Percentiles rank a stretch among this genome's conserved stretches.
phyloP scores from a whole-genome alignment of 345 rosid species.

The Citrus maxima region DNA sequence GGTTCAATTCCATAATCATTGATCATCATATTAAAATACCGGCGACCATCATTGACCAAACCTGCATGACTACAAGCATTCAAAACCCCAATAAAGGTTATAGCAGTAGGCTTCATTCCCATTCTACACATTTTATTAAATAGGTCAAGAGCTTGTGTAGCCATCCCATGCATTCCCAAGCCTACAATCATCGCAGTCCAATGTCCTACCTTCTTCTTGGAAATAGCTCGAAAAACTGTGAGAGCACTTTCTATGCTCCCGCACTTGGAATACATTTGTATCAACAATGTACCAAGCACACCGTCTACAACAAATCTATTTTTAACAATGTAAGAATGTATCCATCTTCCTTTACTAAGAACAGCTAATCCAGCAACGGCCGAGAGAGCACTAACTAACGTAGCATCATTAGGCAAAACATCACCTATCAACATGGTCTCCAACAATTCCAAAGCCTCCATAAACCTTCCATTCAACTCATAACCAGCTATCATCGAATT shows the following conservation, averaged over 20 bases:
- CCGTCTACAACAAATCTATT: constrained; percentile 36
- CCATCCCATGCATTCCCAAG: constrained; percentile 64
- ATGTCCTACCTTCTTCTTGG: constrained; percentile 50
- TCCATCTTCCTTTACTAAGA: constrained; percentile 46
- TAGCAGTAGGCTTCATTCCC: constrained; percentile 39
- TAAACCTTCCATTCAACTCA: constrained; percentile 31
- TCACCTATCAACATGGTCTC: constrained; percentile 28
- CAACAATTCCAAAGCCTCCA: constrained; percentile 39
- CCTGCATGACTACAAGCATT: constrained; percentile 79
- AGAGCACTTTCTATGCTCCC: constrained; percentile 54
- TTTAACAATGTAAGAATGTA: constrained; percentile 58
- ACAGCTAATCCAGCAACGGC: constrained; percentile 51
- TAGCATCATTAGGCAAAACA: constrained; percentile 42
- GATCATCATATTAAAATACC: constrained; percentile 50
- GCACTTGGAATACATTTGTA: constrained; percentile 72
- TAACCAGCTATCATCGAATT: constrained; percentile 48
- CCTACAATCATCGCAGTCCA: constrained; percentile 78
- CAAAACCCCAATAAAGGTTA: constrained; percentile 67
- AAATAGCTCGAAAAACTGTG: constrained; percentile 32
- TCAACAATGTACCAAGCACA: constrained; percentile 50
- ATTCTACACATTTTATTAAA: constrained; percentile 44
- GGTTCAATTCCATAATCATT: constrained; percentile 48
- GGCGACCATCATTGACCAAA: constrained; percentile 49
- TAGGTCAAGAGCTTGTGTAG: constrained; percentile 38
- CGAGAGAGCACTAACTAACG: constrained; percentile 49